Evolutionary conservation across 441 rosid species (phyloP).

Genomic region (Populus hybrid): DNA sequence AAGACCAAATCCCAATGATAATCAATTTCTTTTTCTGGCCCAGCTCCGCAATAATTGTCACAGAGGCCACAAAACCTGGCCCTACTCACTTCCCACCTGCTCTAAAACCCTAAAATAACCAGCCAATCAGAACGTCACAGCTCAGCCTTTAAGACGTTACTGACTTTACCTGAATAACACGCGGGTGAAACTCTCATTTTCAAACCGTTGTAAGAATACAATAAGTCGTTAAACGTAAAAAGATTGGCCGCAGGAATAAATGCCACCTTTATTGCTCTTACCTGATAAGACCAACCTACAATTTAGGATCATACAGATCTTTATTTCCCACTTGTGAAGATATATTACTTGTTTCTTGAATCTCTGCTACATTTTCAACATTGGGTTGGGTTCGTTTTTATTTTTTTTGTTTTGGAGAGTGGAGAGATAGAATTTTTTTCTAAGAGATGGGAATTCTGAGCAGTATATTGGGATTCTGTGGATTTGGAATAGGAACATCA

Average conservation of each 20-base stretch:
- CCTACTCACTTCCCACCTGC: neutral
- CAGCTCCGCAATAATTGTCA: neutral
- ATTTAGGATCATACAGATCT: neutral
- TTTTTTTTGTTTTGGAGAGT: no score
- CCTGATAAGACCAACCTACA: neutral
- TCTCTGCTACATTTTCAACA: neutral
- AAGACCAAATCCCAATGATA: neutral
- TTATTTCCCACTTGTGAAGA: neutral
- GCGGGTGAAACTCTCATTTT: constrained; percentile 27
- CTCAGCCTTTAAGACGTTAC: constrained; percentile 19
- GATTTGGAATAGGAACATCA: constrained; percentile 84
- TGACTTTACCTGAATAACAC: constrained; percentile 24
- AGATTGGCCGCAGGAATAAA: constrained; percentile 24
- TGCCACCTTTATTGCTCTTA: constrained; percentile 30
- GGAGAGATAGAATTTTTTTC: no score
- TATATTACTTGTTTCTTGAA: neutral
- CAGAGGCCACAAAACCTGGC: neutral
- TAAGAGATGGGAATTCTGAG: constrained; percentile 72
- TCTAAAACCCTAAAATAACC: no score
- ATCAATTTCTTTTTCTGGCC: neutral
- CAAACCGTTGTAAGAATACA: constrained; percentile 21
- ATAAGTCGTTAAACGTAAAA: constrained; percentile 18
- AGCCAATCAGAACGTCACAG: neutral
- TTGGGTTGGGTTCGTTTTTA: neutral
- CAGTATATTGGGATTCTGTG: constrained; percentile 63